A percentile compares a stretch with the other conserved stretches of the same genome.
phyloP scores from a whole-genome alignment of 2,329 filamentous ascomycete genomes.

The Bipolaris bicolor region DNA sequence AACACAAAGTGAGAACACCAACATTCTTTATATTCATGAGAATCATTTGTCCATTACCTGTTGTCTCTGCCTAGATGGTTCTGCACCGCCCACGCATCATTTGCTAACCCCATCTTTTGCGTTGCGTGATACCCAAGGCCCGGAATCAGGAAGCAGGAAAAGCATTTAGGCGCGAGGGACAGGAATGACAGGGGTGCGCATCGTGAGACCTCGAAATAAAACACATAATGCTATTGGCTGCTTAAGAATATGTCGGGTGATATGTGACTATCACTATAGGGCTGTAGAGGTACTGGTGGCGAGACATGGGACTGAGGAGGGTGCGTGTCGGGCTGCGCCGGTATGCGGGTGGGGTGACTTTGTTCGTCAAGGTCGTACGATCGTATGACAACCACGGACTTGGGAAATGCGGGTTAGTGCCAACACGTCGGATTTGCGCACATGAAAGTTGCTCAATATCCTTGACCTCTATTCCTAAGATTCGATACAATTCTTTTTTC shows the following conservation, averaged over 20 bases:
- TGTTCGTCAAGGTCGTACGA: conserved; percentile 10
- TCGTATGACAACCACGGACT: conserved; percentile 1
- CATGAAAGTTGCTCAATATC: neutral
- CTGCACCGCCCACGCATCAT: neutral
- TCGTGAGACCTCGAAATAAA: neutral
- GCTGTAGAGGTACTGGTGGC: neutral
- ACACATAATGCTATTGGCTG: neutral
- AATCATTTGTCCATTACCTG: neutral
- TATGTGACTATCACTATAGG: neutral
- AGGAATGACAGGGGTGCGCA: neutral
- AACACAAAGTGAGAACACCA: neutral
- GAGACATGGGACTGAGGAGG: neutral
- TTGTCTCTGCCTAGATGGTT: neutral
- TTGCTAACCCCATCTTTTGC: neutral
- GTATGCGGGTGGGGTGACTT: conserved; percentile 10
- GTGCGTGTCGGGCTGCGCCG: conserved; percentile 7
- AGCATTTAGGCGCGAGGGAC: neutral
- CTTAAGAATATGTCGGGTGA: neutral
- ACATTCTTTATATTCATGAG: neutral
- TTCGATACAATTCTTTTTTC: too few relatives aligned
- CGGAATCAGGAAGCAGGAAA: neutral
- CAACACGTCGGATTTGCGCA: neutral
- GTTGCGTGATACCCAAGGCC: neutral
- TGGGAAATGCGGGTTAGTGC: conserved; percentile 2
- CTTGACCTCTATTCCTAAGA: neutral